Conservation (phyloP, 768 basidiomycete species). For the Boletus coccyginus region DNA sequence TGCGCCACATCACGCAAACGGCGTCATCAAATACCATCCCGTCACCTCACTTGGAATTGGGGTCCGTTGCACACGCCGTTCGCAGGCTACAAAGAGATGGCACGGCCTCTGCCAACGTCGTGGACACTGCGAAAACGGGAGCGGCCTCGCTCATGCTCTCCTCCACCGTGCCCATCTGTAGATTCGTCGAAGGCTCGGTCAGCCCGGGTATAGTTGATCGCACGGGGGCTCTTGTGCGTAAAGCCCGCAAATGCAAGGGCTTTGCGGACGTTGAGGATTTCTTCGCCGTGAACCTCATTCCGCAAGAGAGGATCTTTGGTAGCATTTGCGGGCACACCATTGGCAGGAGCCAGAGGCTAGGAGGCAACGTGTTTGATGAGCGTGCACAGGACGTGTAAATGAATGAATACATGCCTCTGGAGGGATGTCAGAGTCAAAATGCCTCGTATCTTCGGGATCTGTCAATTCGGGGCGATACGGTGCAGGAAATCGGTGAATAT, state of each 20-base stretch:
- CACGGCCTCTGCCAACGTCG: conserved; percentile 69
- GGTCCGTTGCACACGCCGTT: conserved; percentile 28
- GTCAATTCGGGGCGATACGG: conserved; percentile 87
- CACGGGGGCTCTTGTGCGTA: conserved; percentile 85
- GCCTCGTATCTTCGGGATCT: conserved; percentile 83
- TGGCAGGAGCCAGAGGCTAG: conserved; percentile 87
- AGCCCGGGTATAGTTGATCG: conserved; percentile 70
- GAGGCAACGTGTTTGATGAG: conserved; percentile 30
- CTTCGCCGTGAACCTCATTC: conserved; percentile 80
- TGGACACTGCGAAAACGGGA: conserved; percentile 58
- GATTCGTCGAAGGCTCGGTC: conserved; percentile 67
- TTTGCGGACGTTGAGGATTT: conserved; percentile 89
- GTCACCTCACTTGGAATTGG: conserved; percentile 21
- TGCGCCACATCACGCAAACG: conserved; percentile 31
- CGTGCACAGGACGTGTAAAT: conserved; percentile 20
- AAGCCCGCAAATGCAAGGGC: conserved; percentile 88
- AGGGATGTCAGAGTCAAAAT: conserved; percentile 95
- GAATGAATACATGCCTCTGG: conserved; percentile 62
- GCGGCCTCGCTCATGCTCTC: conserved; percentile 59
- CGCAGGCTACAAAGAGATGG: conserved; percentile 72
- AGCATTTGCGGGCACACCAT: conserved; percentile 77
- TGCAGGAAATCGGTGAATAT: conserved; percentile 78
- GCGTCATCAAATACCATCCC: conserved; percentile 27
- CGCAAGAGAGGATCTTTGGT: conserved; percentile 88
- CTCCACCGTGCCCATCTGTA: conserved; percentile 48